Conservation (phyloP, 1,139 yeast genomes). For the Pichia sp. region DNA sequence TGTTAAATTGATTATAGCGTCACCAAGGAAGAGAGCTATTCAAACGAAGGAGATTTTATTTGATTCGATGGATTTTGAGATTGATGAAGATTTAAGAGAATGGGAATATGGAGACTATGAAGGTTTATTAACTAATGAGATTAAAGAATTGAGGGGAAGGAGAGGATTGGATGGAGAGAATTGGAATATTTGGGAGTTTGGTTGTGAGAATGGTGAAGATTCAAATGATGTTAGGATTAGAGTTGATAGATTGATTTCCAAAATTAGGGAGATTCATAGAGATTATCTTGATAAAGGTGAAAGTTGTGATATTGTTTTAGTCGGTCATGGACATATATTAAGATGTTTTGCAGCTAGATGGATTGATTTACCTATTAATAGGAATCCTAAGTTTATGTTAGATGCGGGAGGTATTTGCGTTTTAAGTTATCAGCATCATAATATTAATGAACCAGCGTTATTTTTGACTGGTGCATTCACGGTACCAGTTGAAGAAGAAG, state of each 20-base stretch:
- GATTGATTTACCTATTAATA: conserved; percentile 52
- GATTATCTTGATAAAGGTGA: conserved; percentile 46
- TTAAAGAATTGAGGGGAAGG: conserved; percentile 47
- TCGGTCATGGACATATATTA: conserved; percentile 90
- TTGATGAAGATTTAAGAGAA: conserved; percentile 71
- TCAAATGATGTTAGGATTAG: conserved; percentile 58
- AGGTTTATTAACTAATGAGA: conserved; percentile 66
- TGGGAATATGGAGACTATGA: conserved; percentile 98
- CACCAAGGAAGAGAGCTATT: conserved; percentile 76
- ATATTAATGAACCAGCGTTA: conserved; percentile 79
- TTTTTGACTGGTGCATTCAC: conserved; percentile 73
- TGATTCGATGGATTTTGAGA: conserved; percentile 35
- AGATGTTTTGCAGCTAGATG: conserved; percentile 87
- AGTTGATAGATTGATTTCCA: conserved; percentile 59
- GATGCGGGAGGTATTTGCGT: conserved; percentile 97
- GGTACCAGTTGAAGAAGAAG: conserved; percentile 53
- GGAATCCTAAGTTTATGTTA: conserved; percentile 71
- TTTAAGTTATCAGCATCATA: conserved; percentile 80
- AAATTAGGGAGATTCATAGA: conserved; percentile 56
- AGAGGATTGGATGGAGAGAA: conserved; percentile 52
- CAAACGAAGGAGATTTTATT: conserved; percentile 60
- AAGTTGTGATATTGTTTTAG: conserved; percentile 67
- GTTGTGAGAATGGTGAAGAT: conserved; percentile 85
- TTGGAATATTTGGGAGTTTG: conserved; percentile 92
- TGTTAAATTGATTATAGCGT: conserved; percentile 59